phyloP scores from a whole-genome alignment of 2,329 filamentous ascomycete genomes.

The Atkinsonella texensis region DNA sequence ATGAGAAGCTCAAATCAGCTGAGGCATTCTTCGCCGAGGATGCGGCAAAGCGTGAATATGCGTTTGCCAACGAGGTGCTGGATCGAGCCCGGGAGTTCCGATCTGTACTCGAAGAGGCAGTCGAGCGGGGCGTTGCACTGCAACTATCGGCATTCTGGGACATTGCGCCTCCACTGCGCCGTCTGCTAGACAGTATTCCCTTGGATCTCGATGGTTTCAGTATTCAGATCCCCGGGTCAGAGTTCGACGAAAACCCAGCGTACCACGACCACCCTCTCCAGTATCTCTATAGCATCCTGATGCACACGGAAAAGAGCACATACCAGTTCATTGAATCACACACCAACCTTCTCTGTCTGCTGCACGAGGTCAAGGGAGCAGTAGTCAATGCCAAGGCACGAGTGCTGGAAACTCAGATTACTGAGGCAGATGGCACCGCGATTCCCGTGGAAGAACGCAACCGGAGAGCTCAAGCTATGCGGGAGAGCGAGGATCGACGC shows the following conservation, averaged over 20 bases:
- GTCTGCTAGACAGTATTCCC: constrained; percentile 72
- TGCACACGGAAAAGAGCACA: constrained; percentile 81
- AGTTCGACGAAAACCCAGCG: constrained; percentile 75
- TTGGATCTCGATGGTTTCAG: constrained; percentile 45
- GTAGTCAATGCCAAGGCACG: constrained; percentile 58
- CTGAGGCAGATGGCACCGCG: constrained; percentile 23
- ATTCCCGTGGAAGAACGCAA: constrained; percentile 22
- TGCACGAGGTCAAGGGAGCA: constrained; percentile 81
- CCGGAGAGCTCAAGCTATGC: constrained; percentile 40
- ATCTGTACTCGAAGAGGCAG: constrained; percentile 69
- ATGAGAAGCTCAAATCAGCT: constrained; percentile 68
- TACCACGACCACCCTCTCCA: constrained; percentile 76
- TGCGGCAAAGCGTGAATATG: constrained; percentile 55
- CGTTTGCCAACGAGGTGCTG: constrained; percentile 60
- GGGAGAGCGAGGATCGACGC: constrained; percentile 52
- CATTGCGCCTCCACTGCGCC: constrained; percentile 72
- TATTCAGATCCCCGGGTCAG: constrained; percentile 64
- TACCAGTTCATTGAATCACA: constrained; percentile 97
- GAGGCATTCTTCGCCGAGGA: constrained; percentile 76
- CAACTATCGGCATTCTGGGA: constrained; percentile 97
- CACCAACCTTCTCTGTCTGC: constrained; percentile 75
- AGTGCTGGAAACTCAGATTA: constrained; percentile 53
- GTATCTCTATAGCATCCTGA: constrained; percentile 76
- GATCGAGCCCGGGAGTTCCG: constrained; percentile 67
- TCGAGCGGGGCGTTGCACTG: constrained; percentile 76